A percentile compares a stretch with the other conserved stretches of the same genome.
These are phyloP conservation scores for Hypsizygus marmoreus DNA, from an alignment of 768 basidiomycete species.

Conservation along the genomic window DNA sequence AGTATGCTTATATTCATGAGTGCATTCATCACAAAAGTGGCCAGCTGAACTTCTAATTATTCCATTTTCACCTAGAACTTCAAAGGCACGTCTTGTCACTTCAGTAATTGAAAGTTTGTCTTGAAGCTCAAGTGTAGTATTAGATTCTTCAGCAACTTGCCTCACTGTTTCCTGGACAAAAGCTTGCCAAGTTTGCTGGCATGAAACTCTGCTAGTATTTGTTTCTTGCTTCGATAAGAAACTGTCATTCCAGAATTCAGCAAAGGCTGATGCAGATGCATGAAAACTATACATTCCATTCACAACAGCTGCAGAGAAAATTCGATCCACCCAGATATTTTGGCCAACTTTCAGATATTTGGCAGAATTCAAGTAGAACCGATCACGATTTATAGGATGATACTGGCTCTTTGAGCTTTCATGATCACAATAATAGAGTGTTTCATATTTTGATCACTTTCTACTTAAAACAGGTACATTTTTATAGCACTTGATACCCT, in stretches of 20 bases:
- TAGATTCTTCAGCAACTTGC: conserved; percentile 3
- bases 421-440: too few species aligned
- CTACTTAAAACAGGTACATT: too few species aligned
- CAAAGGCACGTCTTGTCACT: too few species aligned
- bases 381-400: too few species aligned
- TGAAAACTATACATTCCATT: conserved; percentile 17
- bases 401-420: too few species aligned
- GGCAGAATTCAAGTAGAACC: conserved; percentile 6
- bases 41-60: too few species aligned
- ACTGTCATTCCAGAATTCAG: conserved; percentile 17
- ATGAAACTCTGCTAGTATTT: neutral
- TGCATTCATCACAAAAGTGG: too few species aligned
- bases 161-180: conserved; percentile 16
- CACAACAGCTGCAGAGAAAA: conserved; percentile 12
- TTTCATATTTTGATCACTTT: too few species aligned
- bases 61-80: too few species aligned
- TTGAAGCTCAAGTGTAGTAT: neutral
- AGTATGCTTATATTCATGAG: too few species aligned
- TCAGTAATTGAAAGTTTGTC: conserved; percentile 4
- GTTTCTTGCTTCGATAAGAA: neutral
- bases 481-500: too few species aligned
- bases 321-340: conserved; percentile 15
- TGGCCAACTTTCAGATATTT: conserved; percentile 16
- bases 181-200: conserved; percentile 14
- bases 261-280: conserved; percentile 16